Conservation (phyloP, 116 monocot genomes). For the Trichopus zeylanicus region DNA sequence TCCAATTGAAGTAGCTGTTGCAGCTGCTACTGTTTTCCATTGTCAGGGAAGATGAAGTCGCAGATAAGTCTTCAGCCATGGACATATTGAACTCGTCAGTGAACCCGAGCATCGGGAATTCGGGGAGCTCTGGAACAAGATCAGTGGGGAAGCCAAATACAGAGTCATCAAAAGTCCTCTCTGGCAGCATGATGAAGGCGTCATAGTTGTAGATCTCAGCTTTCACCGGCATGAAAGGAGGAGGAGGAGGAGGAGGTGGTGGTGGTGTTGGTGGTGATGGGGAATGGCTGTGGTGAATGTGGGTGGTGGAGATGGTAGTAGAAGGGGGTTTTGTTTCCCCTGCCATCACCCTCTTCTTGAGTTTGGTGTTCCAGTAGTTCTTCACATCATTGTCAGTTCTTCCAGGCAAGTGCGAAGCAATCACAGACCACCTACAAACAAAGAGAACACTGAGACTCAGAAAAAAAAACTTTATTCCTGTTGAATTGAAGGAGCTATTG, state of each 20-base stretch:
- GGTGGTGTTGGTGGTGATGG: no score
- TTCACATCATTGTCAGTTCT: conserved; percentile 74
- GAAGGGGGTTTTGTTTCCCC: neutral
- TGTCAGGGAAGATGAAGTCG: conserved; percentile 8
- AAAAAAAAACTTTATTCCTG: neutral
- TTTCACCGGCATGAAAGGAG: neutral
- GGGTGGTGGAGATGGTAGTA: neutral
- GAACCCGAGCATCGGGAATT: neutral
- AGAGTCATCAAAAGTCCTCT: neutral
- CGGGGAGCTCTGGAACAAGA: neutral
- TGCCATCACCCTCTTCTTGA: conserved; percentile 42
- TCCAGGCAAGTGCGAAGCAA: conserved; percentile 48
- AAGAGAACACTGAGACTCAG: neutral
- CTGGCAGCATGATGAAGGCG: neutral
- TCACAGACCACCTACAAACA: conserved; percentile 45
- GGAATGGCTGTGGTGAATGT: neutral
- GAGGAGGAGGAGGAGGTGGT: no score
- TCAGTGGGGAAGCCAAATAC: neutral
- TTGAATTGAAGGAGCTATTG: neutral
- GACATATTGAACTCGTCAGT: neutral
- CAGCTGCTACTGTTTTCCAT: conserved; percentile 6
- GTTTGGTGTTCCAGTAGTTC: conserved; percentile 76
- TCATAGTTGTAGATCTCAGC: neutral
- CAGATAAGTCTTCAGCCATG: conserved; percentile 1
- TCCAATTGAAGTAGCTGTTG: neutral